These are phyloP conservation scores for Gyromitra esculenta DNA, from an alignment of 2,329 filamentous ascomycete genomes.

Conservation along the genomic window DNA sequence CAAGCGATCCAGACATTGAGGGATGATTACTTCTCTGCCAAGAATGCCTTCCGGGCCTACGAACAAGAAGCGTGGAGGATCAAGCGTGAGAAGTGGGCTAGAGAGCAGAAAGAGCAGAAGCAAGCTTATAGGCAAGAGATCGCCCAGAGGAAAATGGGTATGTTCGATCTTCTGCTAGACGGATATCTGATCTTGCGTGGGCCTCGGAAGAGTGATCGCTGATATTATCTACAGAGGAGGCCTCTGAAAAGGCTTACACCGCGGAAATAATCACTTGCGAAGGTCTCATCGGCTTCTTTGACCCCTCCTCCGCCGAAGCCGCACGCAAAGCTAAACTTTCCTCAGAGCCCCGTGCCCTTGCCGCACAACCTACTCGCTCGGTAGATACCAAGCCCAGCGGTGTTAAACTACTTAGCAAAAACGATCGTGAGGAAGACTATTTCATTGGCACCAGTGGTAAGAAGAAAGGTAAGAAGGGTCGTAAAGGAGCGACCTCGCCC, in stretches of 20 bases:
- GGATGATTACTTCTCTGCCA: conserved; percentile 84
- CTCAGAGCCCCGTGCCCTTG: conserved; percentile 64
- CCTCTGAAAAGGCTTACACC: conserved; percentile 85
- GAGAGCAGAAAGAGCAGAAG: conserved; percentile 77
- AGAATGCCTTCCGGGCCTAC: conserved; percentile 82
- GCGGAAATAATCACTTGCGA: conserved; percentile 92
- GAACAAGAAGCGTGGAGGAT: conserved; percentile 84
- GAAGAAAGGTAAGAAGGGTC: conserved; percentile 85
- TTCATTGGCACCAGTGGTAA: conserved; percentile 75
- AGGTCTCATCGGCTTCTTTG: conserved; percentile 88
- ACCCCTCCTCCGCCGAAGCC: conserved; percentile 72
- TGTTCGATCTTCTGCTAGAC: conserved; percentile 13
- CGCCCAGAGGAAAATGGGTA: conserved; percentile 74
- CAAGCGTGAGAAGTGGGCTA: conserved; percentile 54
- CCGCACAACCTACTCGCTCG: conserved; percentile 68
- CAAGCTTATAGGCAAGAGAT: conserved; percentile 79
- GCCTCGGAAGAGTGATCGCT: neutral
- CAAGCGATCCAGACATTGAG: conserved; percentile 83
- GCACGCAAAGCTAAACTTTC: conserved; percentile 71
- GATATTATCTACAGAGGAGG: conserved; percentile 67
- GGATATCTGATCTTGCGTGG: neutral
- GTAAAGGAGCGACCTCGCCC: conserved; percentile 52
- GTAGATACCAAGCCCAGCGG: conserved; percentile 91
- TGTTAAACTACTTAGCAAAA: conserved; percentile 82
- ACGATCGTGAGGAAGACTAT: conserved; percentile 87